A percentile compares a stretch with the other conserved stretches of the same genome.
phyloP scores from a whole-genome alignment of 495 filamentous ascomycete species.

The Neurospora sp. region DNA sequence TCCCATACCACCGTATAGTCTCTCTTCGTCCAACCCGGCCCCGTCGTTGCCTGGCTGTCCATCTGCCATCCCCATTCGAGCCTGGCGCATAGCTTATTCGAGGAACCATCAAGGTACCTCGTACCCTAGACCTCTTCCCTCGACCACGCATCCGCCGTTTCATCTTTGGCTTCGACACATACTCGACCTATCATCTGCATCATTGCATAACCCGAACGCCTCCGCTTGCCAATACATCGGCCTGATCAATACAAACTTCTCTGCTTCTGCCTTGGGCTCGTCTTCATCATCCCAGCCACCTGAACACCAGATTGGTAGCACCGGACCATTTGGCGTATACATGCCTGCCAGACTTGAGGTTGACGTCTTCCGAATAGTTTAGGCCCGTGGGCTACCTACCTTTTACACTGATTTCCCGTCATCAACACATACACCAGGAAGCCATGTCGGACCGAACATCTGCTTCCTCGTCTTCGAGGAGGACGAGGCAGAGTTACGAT shows the following conservation, averaged over 20 bases:
- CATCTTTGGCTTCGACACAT: not conserved
- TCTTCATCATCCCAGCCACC: slow-evolving; percentile 1
- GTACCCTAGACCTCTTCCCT: not conserved
- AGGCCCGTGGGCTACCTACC: slow-evolving; percentile 35
- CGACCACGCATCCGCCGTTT: not conserved
- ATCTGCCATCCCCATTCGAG: not conserved
- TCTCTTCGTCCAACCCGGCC: not conserved
- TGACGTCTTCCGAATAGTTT: slow-evolving; percentile 32
- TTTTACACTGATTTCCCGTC: slow-evolving; percentile 28
- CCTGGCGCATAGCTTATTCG: not conserved
- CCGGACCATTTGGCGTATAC: slow-evolving; percentile 25
- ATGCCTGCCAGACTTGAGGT: slow-evolving; percentile 33
- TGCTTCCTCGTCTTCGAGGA: slow-evolving; percentile 25
- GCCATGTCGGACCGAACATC: slow-evolving; percentile 35
- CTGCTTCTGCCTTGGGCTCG: slow-evolving; percentile 5
- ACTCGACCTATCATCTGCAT: not conserved
- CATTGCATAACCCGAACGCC: not conserved
- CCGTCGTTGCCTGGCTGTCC: not conserved
- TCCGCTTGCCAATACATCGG: not conserved
- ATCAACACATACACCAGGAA: slow-evolving; percentile 33
- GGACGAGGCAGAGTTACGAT: slow-evolving; percentile 41
- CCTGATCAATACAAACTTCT: not conserved
- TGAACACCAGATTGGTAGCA: not conserved
- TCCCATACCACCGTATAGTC: not conserved
- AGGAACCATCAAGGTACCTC: not conserved